Conservation (phyloP, 2,329 filamentous ascomycete genomes). For the Verticillium zaregamsianum region DNA sequence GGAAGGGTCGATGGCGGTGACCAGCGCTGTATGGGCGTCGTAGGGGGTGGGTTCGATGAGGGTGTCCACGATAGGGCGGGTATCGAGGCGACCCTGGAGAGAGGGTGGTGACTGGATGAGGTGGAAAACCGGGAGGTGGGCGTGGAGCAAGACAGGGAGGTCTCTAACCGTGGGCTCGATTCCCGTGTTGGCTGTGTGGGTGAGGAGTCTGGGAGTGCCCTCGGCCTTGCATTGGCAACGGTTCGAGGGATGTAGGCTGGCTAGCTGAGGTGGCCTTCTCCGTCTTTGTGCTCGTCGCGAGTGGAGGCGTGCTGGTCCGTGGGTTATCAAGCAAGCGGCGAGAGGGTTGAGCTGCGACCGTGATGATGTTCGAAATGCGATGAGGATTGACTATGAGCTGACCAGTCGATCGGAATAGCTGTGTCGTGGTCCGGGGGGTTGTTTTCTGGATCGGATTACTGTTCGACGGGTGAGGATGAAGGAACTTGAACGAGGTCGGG, state of each 20-base stretch:
- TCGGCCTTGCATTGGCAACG: not conserved
- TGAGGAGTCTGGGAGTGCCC: not conserved
- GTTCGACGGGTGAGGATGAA: not conserved
- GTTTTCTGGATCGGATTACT: not conserved
- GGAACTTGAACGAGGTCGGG: conserved; percentile 2
- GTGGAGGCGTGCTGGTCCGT: not conserved
- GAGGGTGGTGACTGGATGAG: not conserved
- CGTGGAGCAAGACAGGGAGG: not conserved
- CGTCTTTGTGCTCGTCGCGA: not conserved
- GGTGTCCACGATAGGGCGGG: not conserved
- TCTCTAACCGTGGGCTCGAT: not conserved
- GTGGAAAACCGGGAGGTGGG: not conserved
- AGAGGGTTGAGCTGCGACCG: not conserved
- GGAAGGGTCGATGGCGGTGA: not conserved
- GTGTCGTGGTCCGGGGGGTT: not conserved
- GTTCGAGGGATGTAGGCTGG: not conserved
- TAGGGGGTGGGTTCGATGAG: not conserved
- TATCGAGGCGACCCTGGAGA: not conserved
- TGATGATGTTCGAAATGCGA: not conserved
- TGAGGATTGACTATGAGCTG: not conserved
- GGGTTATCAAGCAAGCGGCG: not conserved
- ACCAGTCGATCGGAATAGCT: not conserved
- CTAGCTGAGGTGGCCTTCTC: not conserved
- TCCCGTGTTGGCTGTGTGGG: not conserved
- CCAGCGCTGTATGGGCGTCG: not conserved